A percentile compares a stretch with the other conserved stretches of the same genome.
These are phyloP conservation scores for Urtica urens DNA, from an alignment of 306 rosid genomes.

Conservation along the genomic window DNA sequence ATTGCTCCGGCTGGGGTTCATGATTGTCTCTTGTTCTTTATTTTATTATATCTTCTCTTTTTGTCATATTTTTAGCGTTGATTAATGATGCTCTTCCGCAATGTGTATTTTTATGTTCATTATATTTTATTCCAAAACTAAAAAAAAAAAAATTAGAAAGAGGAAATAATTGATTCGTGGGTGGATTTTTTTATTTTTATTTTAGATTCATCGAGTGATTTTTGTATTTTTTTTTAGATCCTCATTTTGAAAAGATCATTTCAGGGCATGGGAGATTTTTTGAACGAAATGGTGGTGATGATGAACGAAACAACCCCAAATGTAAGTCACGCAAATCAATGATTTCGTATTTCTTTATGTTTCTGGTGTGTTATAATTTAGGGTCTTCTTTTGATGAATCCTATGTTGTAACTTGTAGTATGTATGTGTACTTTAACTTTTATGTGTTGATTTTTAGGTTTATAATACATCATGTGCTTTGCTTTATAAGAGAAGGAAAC, in stretches of 20 bases:
- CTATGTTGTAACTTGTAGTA: too few relatives aligned
- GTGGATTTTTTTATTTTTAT: too few relatives aligned
- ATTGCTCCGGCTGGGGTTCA: not conserved
- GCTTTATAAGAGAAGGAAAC: not conserved
- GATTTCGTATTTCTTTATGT: not conserved
- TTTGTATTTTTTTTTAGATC: too few relatives aligned
- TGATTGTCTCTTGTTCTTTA: not conserved
- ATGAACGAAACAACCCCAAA: slow-evolving; percentile 68
- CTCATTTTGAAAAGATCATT: not conserved
- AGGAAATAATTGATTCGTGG: too few relatives aligned
- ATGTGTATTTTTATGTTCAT: too few relatives aligned
- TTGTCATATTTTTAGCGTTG: too few relatives aligned
- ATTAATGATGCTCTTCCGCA: too few relatives aligned
- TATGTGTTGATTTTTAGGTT: not conserved
- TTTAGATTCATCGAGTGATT: not conserved
- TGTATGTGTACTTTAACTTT: not conserved
- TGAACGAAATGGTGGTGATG: slow-evolving; percentile 83
- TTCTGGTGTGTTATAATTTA: not conserved
- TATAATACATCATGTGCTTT: not conserved
- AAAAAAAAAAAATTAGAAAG: too few relatives aligned
- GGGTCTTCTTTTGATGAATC: slow-evolving; percentile 1
- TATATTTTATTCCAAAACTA: too few relatives aligned
- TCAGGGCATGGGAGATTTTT: slow-evolving; percentile 94
- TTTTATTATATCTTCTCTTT: not conserved
- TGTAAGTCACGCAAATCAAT: slow-evolving; percentile 23